Percentiles rank a stretch among this genome's conserved stretches.
Conservation (phyloP, 2,329 filamentous ascomycete genomes). For the Chrysosporium keratinophilum region DNA sequence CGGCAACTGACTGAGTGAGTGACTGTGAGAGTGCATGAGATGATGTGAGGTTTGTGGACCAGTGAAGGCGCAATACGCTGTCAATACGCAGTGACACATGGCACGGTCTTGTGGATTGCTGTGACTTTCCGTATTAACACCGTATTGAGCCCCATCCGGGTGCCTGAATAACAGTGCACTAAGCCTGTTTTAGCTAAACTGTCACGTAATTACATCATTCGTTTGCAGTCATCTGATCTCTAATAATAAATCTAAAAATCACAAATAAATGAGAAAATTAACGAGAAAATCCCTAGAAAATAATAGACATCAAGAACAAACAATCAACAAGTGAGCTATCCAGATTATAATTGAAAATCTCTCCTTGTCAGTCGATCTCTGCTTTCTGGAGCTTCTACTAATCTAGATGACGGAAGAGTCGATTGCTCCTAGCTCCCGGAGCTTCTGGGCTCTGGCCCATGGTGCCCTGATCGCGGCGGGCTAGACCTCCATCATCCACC, state of each 20-base stretch:
- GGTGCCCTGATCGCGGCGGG: no score
- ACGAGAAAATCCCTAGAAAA: no score
- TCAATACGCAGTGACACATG: constrained; percentile 5
- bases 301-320: no score
- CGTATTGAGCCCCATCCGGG: constrained; percentile 1
- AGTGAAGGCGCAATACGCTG: constrained; percentile 1
- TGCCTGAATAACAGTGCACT: constrained; percentile 1
- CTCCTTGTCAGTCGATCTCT: no score
- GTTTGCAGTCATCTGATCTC: neutral
- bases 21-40: neutral
- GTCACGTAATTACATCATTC: neutral
- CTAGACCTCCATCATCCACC: no score
- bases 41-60: neutral
- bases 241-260: neutral
- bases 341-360: no score
- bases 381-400: no score
- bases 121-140: neutral
- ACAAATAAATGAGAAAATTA: no score
- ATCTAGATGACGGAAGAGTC: no score
- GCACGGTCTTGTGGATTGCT: neutral
- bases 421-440: no score
- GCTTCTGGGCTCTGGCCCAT: no score
- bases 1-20: neutral
- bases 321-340: no score
- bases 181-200: neutral